These are phyloP conservation scores for Lachancea sp. DNA, from an alignment of 805 yeast genomes.

Conservation along the genomic window DNA sequence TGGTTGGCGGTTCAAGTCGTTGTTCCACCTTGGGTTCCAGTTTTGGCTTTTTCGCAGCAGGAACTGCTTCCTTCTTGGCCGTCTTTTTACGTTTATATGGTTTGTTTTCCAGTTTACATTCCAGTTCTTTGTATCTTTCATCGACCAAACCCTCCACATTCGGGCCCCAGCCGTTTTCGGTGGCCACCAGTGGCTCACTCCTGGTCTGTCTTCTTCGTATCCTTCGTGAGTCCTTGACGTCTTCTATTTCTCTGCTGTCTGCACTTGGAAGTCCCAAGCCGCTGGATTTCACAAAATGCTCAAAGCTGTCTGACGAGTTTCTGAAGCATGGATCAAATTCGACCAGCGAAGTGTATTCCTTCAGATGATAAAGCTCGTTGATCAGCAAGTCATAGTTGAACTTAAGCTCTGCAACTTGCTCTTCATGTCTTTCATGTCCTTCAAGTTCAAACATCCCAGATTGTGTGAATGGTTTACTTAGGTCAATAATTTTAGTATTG, in stretches of 20 bases:
- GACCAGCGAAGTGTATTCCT: constrained; percentile 52
- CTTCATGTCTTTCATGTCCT: constrained; percentile 12
- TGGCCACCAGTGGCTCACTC: constrained; percentile 4
- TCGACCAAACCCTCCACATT: constrained; percentile 14
- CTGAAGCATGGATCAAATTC: constrained; percentile 50
- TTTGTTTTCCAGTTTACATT: constrained; percentile 6
- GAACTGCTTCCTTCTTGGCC: neutral
- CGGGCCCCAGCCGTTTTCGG: neutral
- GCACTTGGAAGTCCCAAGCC: constrained; percentile 34
- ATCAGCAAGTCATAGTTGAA: constrained; percentile 43
- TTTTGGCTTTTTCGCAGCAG: constrained; percentile 2
- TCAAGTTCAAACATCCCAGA: constrained; percentile 2
- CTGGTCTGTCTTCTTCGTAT: constrained; percentile 16
- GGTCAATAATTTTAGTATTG: neutral
- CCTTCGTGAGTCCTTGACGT: constrained; percentile 17
- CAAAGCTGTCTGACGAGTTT: constrained; percentile 34
- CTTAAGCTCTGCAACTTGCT: constrained; percentile 39
- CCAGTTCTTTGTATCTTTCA: constrained; percentile 15
- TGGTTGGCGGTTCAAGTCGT: neutral
- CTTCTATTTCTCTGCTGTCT: constrained; percentile 30
- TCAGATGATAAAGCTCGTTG: constrained; percentile 58
- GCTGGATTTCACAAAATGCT: constrained; percentile 27
- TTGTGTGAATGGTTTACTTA: neutral
- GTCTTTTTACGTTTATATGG: constrained; percentile 1
- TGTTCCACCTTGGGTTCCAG: neutral